A percentile compares a stretch with the other conserved stretches of the same genome.
These are phyloP conservation scores for Coccinonectria pachysandricola DNA, from an alignment of 2,329 filamentous ascomycete species.

Conservation along the genomic window DNA sequence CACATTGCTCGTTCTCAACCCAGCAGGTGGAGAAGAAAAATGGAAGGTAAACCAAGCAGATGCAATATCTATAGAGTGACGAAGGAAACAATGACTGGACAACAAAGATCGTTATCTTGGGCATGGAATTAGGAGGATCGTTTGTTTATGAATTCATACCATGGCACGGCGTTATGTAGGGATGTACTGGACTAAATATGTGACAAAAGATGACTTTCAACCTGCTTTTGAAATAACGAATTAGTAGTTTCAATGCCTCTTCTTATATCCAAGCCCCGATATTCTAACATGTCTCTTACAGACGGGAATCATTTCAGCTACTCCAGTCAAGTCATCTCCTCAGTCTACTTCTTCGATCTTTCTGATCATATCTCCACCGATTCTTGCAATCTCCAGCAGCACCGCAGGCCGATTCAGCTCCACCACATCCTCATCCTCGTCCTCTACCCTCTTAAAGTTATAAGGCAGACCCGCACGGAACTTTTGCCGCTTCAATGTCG, in stretches of 20 bases:
- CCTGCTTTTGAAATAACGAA: too few relatives aligned
- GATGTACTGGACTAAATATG: background rate
- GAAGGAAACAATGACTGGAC: too few relatives aligned
- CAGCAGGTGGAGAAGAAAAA: slow-evolving; percentile 45
- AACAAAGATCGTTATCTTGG: too few relatives aligned
- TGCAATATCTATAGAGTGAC: too few relatives aligned
- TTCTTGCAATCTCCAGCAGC: slow-evolving; percentile 60
- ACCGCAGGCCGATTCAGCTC: slow-evolving; percentile 59
- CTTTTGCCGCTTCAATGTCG: slow-evolving; percentile 40
- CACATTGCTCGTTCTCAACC: slow-evolving; percentile 80
- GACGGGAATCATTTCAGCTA: too few relatives aligned
- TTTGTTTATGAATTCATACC: background rate
- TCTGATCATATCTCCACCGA: slow-evolving; percentile 57
- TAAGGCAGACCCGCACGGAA: slow-evolving; percentile 66
- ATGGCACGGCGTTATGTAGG: background rate
- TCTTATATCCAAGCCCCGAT: too few relatives aligned
- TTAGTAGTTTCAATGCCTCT: too few relatives aligned
- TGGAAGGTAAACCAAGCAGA: slow-evolving; percentile 30
- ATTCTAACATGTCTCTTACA: too few relatives aligned
- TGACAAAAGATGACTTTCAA: too few relatives aligned
- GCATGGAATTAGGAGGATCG: too few relatives aligned
- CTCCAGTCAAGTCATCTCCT: too few relatives aligned
- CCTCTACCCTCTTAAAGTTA: slow-evolving; percentile 31
- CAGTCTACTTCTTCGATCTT: slow-evolving; percentile 44
- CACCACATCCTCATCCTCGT: slow-evolving; percentile 36